Percentiles rank a stretch among this genome's conserved stretches.
These are phyloP conservation scores for Begonia loranthoides DNA, from an alignment of 306 rosid genomes.

Conservation along the genomic window DNA sequence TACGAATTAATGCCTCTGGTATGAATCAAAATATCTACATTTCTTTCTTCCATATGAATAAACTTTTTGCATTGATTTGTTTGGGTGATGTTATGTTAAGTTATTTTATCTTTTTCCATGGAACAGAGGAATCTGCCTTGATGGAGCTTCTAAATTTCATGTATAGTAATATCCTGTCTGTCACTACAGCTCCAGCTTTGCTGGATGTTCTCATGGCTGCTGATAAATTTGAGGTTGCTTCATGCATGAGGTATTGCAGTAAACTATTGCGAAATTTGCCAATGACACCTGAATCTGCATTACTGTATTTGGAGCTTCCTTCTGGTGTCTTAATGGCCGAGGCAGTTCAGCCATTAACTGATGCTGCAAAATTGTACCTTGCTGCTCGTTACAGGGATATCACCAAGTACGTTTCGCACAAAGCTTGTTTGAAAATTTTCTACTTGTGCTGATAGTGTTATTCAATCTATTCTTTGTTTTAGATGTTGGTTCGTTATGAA, in stretches of 20 bases:
- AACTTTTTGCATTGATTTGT: background rate
- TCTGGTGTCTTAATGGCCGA: constrained; percentile 87
- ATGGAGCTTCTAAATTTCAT: constrained; percentile 94
- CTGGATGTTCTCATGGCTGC: constrained; percentile 96
- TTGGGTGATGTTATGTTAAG: constrained; percentile 3
- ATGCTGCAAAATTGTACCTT: constrained; percentile 83
- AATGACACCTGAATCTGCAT: constrained; percentile 91
- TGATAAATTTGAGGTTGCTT: constrained; percentile 91
- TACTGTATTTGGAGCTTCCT: constrained; percentile 88
- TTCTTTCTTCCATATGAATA: background rate
- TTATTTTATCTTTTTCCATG: constrained; percentile 11
- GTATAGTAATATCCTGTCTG: constrained; percentile 57
- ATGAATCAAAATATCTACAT: constrained; percentile 6
- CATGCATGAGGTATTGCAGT: constrained; percentile 92
- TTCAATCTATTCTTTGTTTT: background rate
- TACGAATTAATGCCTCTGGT: constrained; percentile 88
- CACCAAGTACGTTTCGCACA: constrained; percentile 42
- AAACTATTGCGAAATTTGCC: constrained; percentile 48
- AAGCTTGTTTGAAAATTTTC: background rate
- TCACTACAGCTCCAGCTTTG: constrained; percentile 61
- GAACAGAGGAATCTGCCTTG: constrained; percentile 87
- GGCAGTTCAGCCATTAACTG: constrained; percentile 83
- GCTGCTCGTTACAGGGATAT: constrained; percentile 78
- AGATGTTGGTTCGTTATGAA: no score
- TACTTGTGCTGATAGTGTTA: no score